Evolutionary conservation across 108 stramenopile genomes (phyloP), one percentile per base, ranked within the genome.

Genomic region (Aureococcus anophagefferens): DNA sequence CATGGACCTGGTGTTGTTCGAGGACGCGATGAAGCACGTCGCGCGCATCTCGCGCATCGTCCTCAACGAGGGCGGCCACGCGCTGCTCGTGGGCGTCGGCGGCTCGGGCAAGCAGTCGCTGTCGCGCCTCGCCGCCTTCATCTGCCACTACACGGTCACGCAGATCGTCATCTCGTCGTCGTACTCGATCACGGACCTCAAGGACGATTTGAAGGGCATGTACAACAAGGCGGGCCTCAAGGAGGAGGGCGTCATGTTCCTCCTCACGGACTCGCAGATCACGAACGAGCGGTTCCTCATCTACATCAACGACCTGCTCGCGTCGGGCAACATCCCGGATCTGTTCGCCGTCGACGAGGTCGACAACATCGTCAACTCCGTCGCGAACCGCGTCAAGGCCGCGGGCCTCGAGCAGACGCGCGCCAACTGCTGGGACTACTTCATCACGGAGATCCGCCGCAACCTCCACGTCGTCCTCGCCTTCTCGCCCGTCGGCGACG

Each of bases 201-300:
- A 89, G 73, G 91, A 92, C 30, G 91, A 92, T 46, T 77, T 92
- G 33, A 89, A 89, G 78, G 62, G 62, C 17, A 88, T 89, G 88
- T 90, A 83, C 77, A 85, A 80, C 72, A 83, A 84, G 75, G 86
- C 87, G 18, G 91, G 89, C 13, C 44, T 89, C 44, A 89, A 89
- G 72, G 88, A 88, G 33, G 86, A 89, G 73, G 88, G 89, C 28
- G 82, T 89, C 30, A 75, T 87, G 77, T 89, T 91, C 74, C 74
- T 91, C 0, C 68, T 91, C 28, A 88, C 89, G 0, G 90, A 91
- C 69, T 76, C 73, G 0, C 88, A 91, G 75, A 91, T 91, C 45
- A 84, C 84, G 63, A 89, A 91, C 70, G 89, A 91, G 83, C 70
- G 87, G 5, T 91, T 88, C 76, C 78, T 91, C 62, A 82, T 91